Evolutionary conservation across 768 basidiomycete species (phyloP).

Genomic region (Cyclocybe aegerita): DNA sequence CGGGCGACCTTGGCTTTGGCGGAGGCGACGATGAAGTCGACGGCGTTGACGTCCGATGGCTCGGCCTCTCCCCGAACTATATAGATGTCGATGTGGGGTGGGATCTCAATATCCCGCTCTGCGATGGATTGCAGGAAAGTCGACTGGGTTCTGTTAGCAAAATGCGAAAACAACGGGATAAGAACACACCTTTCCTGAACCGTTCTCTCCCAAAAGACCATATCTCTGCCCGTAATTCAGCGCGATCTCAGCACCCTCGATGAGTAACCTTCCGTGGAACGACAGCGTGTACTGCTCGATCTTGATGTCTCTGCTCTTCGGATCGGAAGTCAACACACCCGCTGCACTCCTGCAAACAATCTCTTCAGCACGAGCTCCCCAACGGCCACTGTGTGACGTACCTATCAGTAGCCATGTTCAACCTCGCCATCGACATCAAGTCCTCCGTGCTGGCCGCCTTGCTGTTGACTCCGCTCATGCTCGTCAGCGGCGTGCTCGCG

Average conservation of each 20-base stretch:
- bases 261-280: constrained; percentile 73
- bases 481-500: constrained; percentile 80
- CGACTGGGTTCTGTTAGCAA: constrained; percentile 50
- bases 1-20: constrained; percentile 91
- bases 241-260: constrained; percentile 60
- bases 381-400: constrained; percentile 26
- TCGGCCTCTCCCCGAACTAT: constrained; percentile 95
- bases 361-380: constrained; percentile 7
- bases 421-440: constrained; percentile 82
- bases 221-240: constrained; percentile 93
- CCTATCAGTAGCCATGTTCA: constrained; percentile 90
- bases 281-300: constrained; percentile 94
- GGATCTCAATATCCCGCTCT: constrained; percentile 93
- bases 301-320: constrained; percentile 94
- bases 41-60: constrained; percentile 91
- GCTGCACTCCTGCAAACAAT: constrained; percentile 67
- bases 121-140: constrained; percentile 96
- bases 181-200: constrained; percentile 88
- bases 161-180: constrained; percentile 1
- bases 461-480: constrained; percentile 75
- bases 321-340: constrained; percentile 91
- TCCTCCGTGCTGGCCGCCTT: constrained; percentile 82
- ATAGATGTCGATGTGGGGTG: constrained; percentile 95
- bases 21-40: constrained; percentile 94
- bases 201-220: constrained; percentile 95